Evolutionary conservation across 805 yeast species (phyloP).

Genomic region (Metschnikowia santaceciliae): DNA sequence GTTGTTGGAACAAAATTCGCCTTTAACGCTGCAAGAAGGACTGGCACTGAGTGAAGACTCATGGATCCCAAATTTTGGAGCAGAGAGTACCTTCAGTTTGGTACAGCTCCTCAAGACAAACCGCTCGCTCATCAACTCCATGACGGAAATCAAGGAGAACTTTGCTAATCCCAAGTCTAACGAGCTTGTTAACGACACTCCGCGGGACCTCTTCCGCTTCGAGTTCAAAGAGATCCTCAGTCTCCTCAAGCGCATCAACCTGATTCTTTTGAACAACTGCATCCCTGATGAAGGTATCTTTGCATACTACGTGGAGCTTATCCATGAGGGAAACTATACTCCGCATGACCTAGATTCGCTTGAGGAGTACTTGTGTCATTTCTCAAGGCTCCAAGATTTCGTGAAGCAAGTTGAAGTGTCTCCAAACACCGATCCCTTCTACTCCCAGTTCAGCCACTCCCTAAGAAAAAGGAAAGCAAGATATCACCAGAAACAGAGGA

Average conservation of each 20-base stretch:
- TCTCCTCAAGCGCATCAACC: constrained; percentile 11
- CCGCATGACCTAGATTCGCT: constrained; percentile 14
- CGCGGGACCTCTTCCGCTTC: constrained; percentile 7
- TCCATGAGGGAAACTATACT: constrained; percentile 6
- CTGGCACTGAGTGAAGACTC: not conserved
- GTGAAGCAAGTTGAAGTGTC: not conserved
- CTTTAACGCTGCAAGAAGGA: not conserved
- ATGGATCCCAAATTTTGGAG: not conserved
- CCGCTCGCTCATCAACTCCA: constrained; percentile 3
- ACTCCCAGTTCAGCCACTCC: not conserved
- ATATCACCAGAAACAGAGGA: not conserved
- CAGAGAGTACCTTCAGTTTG: not conserved
- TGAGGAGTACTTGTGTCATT: constrained; percentile 15
- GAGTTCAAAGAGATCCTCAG: constrained; percentile 8
- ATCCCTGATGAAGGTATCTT: constrained; percentile 26
- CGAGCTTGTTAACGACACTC: constrained; percentile 10
- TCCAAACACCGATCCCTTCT: not conserved
- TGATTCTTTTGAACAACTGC: constrained; percentile 13
- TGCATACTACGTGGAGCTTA: constrained; percentile 27
- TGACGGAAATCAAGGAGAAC: not conserved
- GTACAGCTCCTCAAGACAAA: constrained; percentile 1
- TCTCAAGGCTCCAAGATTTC: constrained; percentile 8
- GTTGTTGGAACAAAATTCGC: constrained; percentile 2
- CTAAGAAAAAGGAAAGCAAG: not conserved
- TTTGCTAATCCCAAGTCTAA: not conserved